Evolutionary conservation across 345 rosid species (phyloP).

Genomic region (Melaleuca quinquenervia): DNA sequence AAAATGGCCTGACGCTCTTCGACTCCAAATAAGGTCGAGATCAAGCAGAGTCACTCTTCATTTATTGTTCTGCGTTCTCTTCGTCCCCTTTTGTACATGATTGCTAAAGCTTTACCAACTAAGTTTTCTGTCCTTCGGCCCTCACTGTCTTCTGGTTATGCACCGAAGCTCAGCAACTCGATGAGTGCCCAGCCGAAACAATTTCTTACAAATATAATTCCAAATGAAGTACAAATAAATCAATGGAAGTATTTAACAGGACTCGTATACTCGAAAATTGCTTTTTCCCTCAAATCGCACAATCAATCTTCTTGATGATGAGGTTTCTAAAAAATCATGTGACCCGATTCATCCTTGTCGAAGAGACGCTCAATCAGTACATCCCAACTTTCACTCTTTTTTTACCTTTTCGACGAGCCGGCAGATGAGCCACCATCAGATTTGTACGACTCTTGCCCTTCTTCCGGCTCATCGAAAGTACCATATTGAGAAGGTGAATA

Average conservation of each 20-base stretch:
- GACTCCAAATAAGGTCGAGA: not conserved
- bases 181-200: not conserved
- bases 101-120: not conserved
- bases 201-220: not conserved
- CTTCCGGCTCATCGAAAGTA: conserved; percentile 51
- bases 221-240: not conserved
- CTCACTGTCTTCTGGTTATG: not conserved
- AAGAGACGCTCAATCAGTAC: conserved; percentile 61
- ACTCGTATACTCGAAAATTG: not conserved
- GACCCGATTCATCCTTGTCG: conserved; percentile 61
- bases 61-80: not conserved
- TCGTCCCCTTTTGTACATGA: not conserved
- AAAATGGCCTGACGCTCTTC: not conserved
- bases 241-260: not conserved
- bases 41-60: not conserved
- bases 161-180: not conserved
- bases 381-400: conserved; percentile 51
- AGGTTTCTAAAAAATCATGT: conserved; percentile 37
- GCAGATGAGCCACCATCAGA: conserved; percentile 26
- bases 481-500: conserved; percentile 57
- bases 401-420: conserved; percentile 13
- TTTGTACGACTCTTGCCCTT: conserved; percentile 17
- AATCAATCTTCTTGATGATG: not conserved
- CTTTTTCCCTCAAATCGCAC: not conserved
- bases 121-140: not conserved